Evolutionary conservation across 129 eudicot species (phyloP).

Genomic region (Chrysanthemum seticuspe): DNA sequence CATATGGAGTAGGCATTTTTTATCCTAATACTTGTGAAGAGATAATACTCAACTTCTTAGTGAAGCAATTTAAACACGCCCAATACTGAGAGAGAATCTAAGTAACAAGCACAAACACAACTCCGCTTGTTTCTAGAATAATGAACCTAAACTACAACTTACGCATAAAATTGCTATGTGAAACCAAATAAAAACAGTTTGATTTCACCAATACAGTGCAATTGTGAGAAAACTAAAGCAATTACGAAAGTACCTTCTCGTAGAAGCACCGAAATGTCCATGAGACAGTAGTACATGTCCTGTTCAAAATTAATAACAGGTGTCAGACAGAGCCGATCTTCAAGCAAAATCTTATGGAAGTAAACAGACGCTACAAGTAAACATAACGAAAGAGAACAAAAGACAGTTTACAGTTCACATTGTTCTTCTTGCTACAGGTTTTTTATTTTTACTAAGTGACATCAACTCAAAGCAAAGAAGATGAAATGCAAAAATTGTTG

Average conservation of each 20-base stretch:
- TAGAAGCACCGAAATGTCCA: constrained; percentile 94
- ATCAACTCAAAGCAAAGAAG: too few relatives aligned
- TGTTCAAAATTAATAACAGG: constrained; percentile 37
- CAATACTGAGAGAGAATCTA: not conserved
- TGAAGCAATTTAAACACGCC: not conserved
- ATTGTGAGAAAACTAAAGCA: not conserved
- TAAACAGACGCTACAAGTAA: too few relatives aligned
- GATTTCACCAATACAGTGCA: constrained; percentile 13
- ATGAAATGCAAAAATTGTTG: too few relatives aligned
- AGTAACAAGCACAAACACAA: not conserved
- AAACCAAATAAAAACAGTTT: not conserved
- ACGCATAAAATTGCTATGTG: not conserved
- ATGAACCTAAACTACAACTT: constrained; percentile 11
- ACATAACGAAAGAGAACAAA: too few relatives aligned
- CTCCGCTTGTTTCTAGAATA: not conserved
- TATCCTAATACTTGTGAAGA: too few relatives aligned
- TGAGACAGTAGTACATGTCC: constrained; percentile 92
- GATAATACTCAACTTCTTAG: constrained; percentile 8
- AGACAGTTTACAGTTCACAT: too few relatives aligned
- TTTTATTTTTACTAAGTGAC: too few relatives aligned
- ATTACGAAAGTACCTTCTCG: constrained; percentile 65
- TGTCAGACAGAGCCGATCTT: constrained; percentile 20
- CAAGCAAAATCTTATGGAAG: not conserved
- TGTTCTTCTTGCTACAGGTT: too few relatives aligned
- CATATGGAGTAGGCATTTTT: not conserved